Evolutionary conservation across 176 grass and related monocot species (phyloP).

Genomic region (Aegilops speltoides): DNA sequence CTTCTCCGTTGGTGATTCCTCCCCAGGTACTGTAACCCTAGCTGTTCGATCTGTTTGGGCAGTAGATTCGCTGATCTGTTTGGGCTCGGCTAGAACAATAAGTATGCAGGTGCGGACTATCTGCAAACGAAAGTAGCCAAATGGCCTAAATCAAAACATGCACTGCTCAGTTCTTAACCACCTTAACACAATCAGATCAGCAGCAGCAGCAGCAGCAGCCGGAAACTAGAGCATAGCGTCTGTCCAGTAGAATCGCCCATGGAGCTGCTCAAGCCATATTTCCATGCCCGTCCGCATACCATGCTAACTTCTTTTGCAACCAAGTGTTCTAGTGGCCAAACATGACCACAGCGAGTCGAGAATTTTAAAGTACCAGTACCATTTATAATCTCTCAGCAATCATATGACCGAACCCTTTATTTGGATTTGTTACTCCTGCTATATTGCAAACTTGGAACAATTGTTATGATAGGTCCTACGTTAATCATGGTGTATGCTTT

Average conservation of each 20-base stretch:
- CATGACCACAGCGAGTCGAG: background rate
- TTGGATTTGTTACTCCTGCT: background rate
- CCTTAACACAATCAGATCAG: too few species aligned
- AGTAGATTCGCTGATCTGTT: too few species aligned
- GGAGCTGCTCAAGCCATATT: background rate
- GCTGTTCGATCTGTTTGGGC: background rate
- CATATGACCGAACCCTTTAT: background rate
- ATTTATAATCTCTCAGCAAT: background rate
- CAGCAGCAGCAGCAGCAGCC: too few species aligned
- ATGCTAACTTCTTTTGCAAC: background rate
- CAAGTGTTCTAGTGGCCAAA: background rate
- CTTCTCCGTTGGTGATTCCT: background rate
- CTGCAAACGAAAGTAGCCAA: too few species aligned
- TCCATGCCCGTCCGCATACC: background rate
- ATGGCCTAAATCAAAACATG: too few species aligned
- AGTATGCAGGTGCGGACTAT: too few species aligned
- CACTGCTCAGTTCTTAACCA: too few species aligned
- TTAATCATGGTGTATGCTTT: background rate
- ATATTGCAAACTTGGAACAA: background rate
- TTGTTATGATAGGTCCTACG: background rate
- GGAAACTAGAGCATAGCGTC: too few species aligned
- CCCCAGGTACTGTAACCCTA: background rate
- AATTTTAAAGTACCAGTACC: background rate
- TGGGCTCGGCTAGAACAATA: too few species aligned
- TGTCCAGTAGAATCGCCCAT: background rate